Base-by-base conservation (phyloP, 768 basidiomycete species). In the Heimioporus sp. region DNA sequence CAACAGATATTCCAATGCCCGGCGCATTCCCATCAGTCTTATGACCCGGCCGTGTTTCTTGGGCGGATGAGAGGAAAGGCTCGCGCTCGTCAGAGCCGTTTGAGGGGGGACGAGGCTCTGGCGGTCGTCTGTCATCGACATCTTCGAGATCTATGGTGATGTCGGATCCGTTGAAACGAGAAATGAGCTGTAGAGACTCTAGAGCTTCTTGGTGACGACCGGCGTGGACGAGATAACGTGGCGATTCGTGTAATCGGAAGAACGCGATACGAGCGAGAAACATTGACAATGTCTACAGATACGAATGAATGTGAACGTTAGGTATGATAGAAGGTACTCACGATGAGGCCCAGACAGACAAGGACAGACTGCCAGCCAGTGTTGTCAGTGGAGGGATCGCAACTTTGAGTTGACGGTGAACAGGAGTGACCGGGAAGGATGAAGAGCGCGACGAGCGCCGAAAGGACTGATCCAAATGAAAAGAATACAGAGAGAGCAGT, bases 401-500 rank as follows among this genome's bases (percentile, higher is more conserved):
- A 97, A 0, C 76, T 68, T 45, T 43, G 68, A 63, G 35, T 13
- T 35, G 5, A 62, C 20, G 67, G 63, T n/a, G 74, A 72, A 59
- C 90, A 92, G 0, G 90, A 90, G 58, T 81, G 78, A 15, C 76
- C 72, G 1, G 97, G 97, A 34, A 99, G 80, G 47, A 94, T 77
- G 43, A 87, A 48, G 32, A 95, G 79, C 35, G 85, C 92, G 34
- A 95, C 82, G 10, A 92, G 65, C 0, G 94, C 92, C 2, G 92
- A 76, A 5, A 97, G 67, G 39, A 98, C 91, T 0, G 95, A 86
- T 42, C 96, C 96, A 36, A 97, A 71, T 7, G 92, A 94, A 76
- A 98, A 98, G 75, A 98, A 98, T n/a, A 94, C 81, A 5, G 92
- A 93, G 20, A 97, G 80, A 0, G 87, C 88, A 0, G 92, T 96